Percentiles rank a stretch among this genome's conserved stretches.
phyloP scores from a whole-genome alignment of 108 stramenopile species.

The Hondaea fermentalgiana region DNA sequence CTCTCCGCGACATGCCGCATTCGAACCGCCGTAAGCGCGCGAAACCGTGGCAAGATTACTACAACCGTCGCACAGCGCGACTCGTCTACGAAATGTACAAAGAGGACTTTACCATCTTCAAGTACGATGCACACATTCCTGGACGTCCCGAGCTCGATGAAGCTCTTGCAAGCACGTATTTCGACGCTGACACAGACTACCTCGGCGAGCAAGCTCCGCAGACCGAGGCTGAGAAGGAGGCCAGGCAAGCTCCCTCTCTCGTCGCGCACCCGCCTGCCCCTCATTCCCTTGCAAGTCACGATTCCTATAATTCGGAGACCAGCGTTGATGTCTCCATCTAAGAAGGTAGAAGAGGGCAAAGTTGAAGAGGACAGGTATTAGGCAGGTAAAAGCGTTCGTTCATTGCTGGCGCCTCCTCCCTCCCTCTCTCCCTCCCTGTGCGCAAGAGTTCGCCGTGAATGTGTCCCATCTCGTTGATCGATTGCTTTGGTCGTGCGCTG shows the following conservation, averaged over 20 bases:
- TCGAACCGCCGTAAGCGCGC: constrained; percentile 10
- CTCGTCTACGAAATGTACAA: constrained; percentile 15
- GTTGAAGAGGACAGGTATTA: too few species aligned
- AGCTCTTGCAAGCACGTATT: neutral
- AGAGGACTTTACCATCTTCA: neutral
- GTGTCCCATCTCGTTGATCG: too few species aligned
- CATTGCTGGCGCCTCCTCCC: too few species aligned
- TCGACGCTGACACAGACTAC: neutral
- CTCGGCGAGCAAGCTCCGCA: neutral
- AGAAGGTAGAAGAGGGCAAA: too few species aligned
- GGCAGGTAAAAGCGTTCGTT: too few species aligned
- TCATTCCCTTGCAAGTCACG: too few species aligned
- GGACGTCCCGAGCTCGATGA: neutral
- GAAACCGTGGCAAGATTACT: constrained; percentile 12
- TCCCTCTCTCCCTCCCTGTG: too few species aligned
- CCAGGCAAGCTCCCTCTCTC: neutral
- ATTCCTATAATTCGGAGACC: too few species aligned
- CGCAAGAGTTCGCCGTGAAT: too few species aligned
- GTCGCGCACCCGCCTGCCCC: too few species aligned
- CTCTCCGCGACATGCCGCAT: neutral
- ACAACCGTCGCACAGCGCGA: neutral
- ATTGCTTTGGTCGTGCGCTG: too few species aligned
- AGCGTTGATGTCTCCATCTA: too few species aligned
- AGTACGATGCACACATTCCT: neutral
- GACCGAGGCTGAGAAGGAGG: neutral